Base-by-base conservation (phyloP, 352 stramenopile species). In the Globisporangium megalacanthum region DNA sequence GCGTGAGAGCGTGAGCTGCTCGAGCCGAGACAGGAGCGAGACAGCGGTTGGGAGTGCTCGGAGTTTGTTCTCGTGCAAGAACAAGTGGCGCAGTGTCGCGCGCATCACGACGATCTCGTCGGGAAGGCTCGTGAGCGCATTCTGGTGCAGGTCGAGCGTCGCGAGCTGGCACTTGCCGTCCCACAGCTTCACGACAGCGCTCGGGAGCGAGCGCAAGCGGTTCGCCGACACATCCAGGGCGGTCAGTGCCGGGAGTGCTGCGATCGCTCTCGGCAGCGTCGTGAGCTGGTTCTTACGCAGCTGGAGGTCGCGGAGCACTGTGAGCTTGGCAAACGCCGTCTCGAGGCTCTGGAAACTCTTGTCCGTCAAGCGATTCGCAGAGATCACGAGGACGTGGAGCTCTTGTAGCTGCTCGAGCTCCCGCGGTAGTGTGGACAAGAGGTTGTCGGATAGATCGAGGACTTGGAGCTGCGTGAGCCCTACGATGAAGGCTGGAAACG, bases 41-140 rank as follows among this genome's bases (percentile, higher is more conserved):
- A 77, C 59, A 6, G 56, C 52, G 1, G 13, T 25, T 1, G 79
- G 79, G 4, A 89, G 19, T n/a, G 45, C 56, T 0, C 13, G 15
- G 7, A 89, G 55, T 0, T 70, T 67, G 49, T 89, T 87, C 29
- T 79, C 64, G 37, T 89, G 75, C 0, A 75, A 61, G 6, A 65
- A 50, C 0, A 87, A 49, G 9, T 55, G 31, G 7, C 63, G 64
- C 3, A 89, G 55, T 13, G 70, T 58, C 4, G 19, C 22, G 33
- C 57, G 58, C 37, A 80, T 52, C 0, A 66, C 60, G 4, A 55
- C 37, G 14, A 86, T 58, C 9, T 70, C 74, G 17, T 86, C 68
- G 0, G 75, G 73, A 3, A 86, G 39, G 0, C 48, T 58, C 13
- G 60, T 56, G 39, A 86, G 68, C 2, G 63, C 51, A 36, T 86